phyloP scores from a whole-genome alignment of 192 early-diverging fungal species.

The Phycomyces nitens region DNA sequence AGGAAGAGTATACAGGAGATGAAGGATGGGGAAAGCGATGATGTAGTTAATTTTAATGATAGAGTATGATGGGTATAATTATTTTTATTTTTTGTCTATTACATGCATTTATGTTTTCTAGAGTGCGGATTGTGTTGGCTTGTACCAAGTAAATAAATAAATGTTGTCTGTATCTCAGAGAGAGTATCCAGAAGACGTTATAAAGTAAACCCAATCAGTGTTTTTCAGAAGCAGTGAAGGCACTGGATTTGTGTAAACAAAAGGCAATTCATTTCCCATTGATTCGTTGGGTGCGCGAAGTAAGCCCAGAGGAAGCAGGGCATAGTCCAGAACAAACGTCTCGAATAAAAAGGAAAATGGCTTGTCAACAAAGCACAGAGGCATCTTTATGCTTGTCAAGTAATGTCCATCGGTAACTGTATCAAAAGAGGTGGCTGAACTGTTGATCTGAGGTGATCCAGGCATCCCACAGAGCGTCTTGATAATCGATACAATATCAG shows the following conservation, averaged over 20 bases:
- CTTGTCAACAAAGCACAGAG: conserved; percentile 41
- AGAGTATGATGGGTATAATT: no score
- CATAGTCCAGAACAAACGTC: conserved; percentile 45
- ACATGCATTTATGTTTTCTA: background rate
- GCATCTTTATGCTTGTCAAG: conserved; percentile 41
- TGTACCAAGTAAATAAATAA: background rate
- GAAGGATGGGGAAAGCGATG: conserved; percentile 28
- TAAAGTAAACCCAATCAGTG: conserved; percentile 60
- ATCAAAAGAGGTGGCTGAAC: background rate
- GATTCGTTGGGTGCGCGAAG: conserved; percentile 40
- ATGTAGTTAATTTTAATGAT: no score
- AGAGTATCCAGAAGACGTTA: conserved; percentile 19
- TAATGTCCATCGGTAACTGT: conserved; percentile 21
- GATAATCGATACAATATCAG: conserved; percentile 56
- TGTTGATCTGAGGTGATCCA: conserved; percentile 10
- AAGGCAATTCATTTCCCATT: conserved; percentile 57
- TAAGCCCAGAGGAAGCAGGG: conserved; percentile 54
- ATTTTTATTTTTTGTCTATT: no score
- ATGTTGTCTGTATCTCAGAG: background rate
- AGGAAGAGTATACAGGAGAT: conserved; percentile 27
- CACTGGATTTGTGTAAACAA: conserved; percentile 68
- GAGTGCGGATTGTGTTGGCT: background rate
- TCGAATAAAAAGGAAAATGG: conserved; percentile 52
- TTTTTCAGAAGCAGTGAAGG: conserved; percentile 48
- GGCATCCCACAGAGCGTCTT: conserved; percentile 60